Percentiles rank a stretch among this genome's conserved stretches.
phyloP scores from a whole-genome alignment of 352 stramenopile genomes.

The Phytopythium vexans region DNA sequence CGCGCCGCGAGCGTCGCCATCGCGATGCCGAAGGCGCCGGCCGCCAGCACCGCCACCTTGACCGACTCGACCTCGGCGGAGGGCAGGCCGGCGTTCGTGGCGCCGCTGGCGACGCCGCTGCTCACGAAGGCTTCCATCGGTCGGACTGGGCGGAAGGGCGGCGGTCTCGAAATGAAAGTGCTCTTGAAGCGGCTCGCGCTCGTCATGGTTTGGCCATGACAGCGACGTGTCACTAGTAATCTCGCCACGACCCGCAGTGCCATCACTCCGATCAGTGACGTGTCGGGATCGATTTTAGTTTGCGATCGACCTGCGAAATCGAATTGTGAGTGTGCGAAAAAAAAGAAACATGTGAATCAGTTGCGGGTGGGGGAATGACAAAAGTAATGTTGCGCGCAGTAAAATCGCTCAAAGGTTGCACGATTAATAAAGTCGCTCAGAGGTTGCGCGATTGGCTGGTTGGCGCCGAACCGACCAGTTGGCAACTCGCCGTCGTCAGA shows the following conservation, averaged over 20 bases:
- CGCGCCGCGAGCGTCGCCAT: conserved; percentile 91
- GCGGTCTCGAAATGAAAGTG: neutral
- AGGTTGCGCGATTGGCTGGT: no score
- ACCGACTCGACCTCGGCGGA: conserved; percentile 72
- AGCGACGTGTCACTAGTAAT: conserved; percentile 1
- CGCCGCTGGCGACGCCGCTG: conserved; percentile 24
- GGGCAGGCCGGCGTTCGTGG: conserved; percentile 65
- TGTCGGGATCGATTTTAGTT: conserved; percentile 5
- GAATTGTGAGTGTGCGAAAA: no score
- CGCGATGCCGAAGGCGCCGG: conserved; percentile 95
- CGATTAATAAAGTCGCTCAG: no score
- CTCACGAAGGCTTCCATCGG: conserved; percentile 43
- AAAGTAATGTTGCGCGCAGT: no score
- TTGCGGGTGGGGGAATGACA: no score
- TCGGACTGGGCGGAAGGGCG: neutral
- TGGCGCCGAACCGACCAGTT: no score
- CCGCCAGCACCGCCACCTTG: conserved; percentile 89
- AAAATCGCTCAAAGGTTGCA: no score
- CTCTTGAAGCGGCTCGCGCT: conserved; percentile 4
- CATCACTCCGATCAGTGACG: conserved; percentile 1
- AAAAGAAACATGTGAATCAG: no score
- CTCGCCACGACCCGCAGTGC: neutral
- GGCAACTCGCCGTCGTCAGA: no score
- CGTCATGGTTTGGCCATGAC: conserved; percentile 4
- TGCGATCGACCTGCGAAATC: neutral